Percentiles rank a stretch among this genome's conserved stretches.
Conservation (phyloP, 768 basidiomycete genomes). For the Leucocoprinus birnbaumii region DNA sequence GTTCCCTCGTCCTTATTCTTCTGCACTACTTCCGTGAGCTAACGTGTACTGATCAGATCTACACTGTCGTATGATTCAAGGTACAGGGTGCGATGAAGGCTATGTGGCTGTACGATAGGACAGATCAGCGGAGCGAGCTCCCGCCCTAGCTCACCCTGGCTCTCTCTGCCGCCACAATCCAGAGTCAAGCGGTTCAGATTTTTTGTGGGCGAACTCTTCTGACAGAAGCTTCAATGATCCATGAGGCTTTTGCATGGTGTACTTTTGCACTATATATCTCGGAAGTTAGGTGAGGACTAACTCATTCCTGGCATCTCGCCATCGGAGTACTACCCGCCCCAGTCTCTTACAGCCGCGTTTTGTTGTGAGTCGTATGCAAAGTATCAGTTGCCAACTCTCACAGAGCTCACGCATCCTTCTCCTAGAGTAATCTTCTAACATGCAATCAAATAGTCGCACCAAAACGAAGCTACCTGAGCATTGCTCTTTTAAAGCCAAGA, state of each 20-base stretch:
- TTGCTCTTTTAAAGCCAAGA: too few relatives aligned
- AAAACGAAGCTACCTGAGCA: too few relatives aligned
- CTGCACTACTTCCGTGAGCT: too few relatives aligned
- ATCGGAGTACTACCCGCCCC: background rate
- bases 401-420: background rate
- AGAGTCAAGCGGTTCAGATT: too few relatives aligned
- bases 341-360: background rate
- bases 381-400: background rate
- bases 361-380: constrained; percentile 1
- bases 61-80: too few relatives aligned
- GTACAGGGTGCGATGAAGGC: too few relatives aligned
- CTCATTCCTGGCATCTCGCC: background rate
- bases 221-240: background rate
- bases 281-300: background rate
- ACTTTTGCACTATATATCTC: background rate
- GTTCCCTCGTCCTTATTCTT: too few relatives aligned
- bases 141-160: background rate
- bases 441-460: too few relatives aligned
- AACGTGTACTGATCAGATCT: too few relatives aligned
- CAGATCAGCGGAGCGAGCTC: too few relatives aligned
- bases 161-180: constrained; percentile 1
- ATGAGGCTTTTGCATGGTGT: background rate
- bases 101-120: too few relatives aligned
- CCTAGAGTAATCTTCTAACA: background rate
- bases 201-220: too few relatives aligned